Conservation (phyloP, 2,329 filamentous ascomycete genomes). For the Arthroderma sp. region DNA sequence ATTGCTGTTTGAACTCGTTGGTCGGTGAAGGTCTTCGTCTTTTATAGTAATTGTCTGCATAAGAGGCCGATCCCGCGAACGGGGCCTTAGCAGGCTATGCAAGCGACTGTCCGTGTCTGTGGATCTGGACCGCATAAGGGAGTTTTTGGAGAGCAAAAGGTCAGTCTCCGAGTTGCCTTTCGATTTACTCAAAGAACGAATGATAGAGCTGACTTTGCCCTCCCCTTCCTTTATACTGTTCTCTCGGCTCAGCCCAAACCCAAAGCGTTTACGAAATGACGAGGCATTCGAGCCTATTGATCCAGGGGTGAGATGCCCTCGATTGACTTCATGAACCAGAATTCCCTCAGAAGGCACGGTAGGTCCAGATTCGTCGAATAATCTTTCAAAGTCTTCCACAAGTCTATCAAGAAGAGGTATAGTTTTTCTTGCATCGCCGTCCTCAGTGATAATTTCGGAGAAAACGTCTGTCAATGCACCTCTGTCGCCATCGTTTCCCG, state of each 20-base stretch:
- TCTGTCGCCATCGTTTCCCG: conserved; percentile 79
- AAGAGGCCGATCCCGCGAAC: conserved; percentile 44
- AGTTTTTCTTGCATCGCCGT: conserved; percentile 66
- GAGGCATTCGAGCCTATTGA: conserved; percentile 78
- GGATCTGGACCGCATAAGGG: conserved; percentile 60
- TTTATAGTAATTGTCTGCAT: conserved; percentile 38
- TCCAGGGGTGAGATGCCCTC: conserved; percentile 51
- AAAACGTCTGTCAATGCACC: conserved; percentile 81
- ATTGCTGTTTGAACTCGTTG: conserved; percentile 39
- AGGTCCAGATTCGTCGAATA: conserved; percentile 59
- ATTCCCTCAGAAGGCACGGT: conserved; percentile 35
- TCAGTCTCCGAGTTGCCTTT: conserved; percentile 48
- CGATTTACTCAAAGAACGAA: conserved; percentile 79
- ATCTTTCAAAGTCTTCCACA: conserved; percentile 74
- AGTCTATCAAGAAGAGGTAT: conserved; percentile 80
- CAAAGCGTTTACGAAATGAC: conserved; percentile 72
- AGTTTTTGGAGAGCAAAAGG: conserved; percentile 56
- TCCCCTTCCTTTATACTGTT: conserved; percentile 61
- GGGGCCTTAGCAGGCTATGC: conserved; percentile 39
- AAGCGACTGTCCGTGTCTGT: conserved; percentile 54
- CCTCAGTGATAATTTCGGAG: conserved; percentile 69
- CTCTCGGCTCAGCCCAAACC: conserved; percentile 65
- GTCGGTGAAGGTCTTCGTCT: conserved; percentile 35
- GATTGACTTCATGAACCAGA: conserved; percentile 45
- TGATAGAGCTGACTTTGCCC: conserved; percentile 63